Evolutionary conservation across 2,329 filamentous ascomycete species (phyloP), one percentile per base, ranked within the genome.

Genomic region (Tolypocladium guangdongense): DNA sequence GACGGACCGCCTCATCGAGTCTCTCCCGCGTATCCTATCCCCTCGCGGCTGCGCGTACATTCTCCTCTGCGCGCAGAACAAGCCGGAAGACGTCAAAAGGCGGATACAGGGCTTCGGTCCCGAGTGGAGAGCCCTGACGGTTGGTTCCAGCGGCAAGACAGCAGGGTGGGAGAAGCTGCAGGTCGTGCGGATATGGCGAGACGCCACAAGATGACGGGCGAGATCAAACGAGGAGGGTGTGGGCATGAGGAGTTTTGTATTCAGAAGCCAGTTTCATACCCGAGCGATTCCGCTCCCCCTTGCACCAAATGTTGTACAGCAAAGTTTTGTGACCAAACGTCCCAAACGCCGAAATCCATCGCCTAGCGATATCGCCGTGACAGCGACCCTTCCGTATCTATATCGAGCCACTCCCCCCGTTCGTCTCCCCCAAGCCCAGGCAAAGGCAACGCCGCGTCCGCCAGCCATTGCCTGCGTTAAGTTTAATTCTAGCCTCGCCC

Each of bases 121-220:
- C 0, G 66, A 62, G 27, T 97, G 92, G 93, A 76, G 69, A 56
- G 88, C 82, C 11, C 83, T 90, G 66, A 88, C 81, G 20, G 90
- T 95, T 5, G 86, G 88, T 7, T 80, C 78, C 52, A 96, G 90
- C 68, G 92, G 92, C 49, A 90, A 86, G 74, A 83, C 87, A 68
- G 92, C 87, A 33, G 93, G 93, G 0, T 96, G 92, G 91, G 93
- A 99, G 74, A 95, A 87, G 72, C 74, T 99, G 68, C 86, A 90
- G 64, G 87, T 99, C 62, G 74, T 97, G 61, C 82, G 91, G 66
- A 87, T 96, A 66, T 95, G 89, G 87, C 81, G 82, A 63, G 75
- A 75, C 39, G 54, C 53, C 33, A 14, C 41, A 30, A 43, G 4
- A 18, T 50, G 32, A 54, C 27, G 18, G 10, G 22, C 14, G 24